Conservation (phyloP, 1,284 basidiomycete species). For the Cryptococcus sp. region DNA sequence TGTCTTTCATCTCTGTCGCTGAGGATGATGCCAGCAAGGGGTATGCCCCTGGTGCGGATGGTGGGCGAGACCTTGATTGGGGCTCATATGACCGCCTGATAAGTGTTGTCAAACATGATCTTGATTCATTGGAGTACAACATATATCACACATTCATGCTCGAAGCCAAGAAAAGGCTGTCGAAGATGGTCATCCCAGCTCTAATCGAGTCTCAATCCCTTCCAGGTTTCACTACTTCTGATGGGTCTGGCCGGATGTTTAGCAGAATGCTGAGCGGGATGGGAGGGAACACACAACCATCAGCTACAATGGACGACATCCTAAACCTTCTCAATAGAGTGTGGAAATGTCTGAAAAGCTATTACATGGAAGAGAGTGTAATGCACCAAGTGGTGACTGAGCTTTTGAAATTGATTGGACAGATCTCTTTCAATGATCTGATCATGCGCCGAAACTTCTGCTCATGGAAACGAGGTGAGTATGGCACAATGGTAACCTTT, state of each 20-base stretch:
- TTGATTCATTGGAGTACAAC: slow-evolving; percentile 98
- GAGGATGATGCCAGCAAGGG: slow-evolving; percentile 98
- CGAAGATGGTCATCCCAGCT: slow-evolving; percentile 98
- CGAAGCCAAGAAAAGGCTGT: slow-evolving; percentile 93
- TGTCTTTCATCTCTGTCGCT: slow-evolving; percentile 97
- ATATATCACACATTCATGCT: slow-evolving; percentile 99
- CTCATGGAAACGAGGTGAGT: slow-evolving; percentile 95
- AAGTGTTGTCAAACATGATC: slow-evolving; percentile 95
- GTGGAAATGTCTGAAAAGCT: slow-evolving; percentile 97
- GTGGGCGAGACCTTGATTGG: slow-evolving; percentile 92
- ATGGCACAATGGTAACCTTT: not conserved
- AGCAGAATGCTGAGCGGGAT: slow-evolving; percentile 69
- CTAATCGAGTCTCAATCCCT: slow-evolving; percentile 96
- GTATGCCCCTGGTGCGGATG: slow-evolving; percentile 91
- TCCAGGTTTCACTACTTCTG: slow-evolving; percentile 95
- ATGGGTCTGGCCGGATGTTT: slow-evolving; percentile 83
- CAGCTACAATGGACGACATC: slow-evolving; percentile 99
- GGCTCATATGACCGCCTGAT: slow-evolving; percentile 94
- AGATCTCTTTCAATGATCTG: slow-evolving; percentile 97
- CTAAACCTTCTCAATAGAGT: slow-evolving; percentile 96
- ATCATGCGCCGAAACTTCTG: slow-evolving; percentile 99
- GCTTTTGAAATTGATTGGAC: slow-evolving; percentile 91
- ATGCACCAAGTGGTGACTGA: slow-evolving; percentile 97
- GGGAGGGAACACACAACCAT: slow-evolving; percentile 76
- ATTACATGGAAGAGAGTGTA: slow-evolving; percentile 97